Percentiles rank a stretch among this genome's conserved stretches.
phyloP scores from a whole-genome alignment of 2,329 filamentous ascomycete genomes.

The Pyrenophora teres region DNA sequence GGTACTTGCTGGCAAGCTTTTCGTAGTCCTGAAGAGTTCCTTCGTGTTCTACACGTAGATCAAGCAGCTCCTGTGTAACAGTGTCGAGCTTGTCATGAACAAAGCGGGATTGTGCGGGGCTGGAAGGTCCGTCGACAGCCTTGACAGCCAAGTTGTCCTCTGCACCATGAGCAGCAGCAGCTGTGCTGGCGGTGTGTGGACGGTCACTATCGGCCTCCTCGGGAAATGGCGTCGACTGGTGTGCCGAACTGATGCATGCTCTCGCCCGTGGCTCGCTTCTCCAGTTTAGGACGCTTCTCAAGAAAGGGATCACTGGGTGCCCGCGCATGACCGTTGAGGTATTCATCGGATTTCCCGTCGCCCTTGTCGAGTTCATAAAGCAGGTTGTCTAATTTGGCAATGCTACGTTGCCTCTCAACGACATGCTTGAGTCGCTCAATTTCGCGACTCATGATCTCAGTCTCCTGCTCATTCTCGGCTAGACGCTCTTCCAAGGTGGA shows the following conservation, averaged over 20 bases:
- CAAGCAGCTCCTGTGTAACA: constrained; percentile 88
- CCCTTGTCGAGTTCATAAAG: constrained; percentile 80
- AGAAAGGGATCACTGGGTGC: constrained; percentile 40
- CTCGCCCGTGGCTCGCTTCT: constrained; percentile 28
- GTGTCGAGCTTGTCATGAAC: constrained; percentile 91
- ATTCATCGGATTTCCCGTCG: constrained; percentile 37
- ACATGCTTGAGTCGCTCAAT: constrained; percentile 93
- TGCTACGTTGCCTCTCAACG: constrained; percentile 89
- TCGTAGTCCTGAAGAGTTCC: constrained; percentile 80
- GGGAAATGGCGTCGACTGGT: constrained; percentile 43
- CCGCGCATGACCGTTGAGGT: constrained; percentile 44
- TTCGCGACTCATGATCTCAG: constrained; percentile 95
- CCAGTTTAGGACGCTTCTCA: constrained; percentile 35
- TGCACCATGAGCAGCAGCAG: constrained; percentile 11
- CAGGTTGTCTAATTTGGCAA: constrained; percentile 91
- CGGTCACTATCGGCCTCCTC: constrained; percentile 43
- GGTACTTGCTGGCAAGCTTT: constrained; percentile 83
- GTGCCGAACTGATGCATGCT: constrained; percentile 39
- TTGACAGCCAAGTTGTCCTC: constrained; percentile 16
- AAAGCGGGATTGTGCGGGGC: constrained; percentile 79
- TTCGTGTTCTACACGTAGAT: constrained; percentile 90
- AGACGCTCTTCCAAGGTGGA: constrained; percentile 93
- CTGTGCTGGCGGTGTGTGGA: constrained; percentile 33
- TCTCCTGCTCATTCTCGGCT: constrained; percentile 93
- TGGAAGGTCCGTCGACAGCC: constrained; percentile 59